Base-by-base conservation (phyloP, 2,329 filamentous ascomycete genomes). In the Fusarium beomiforme region DNA sequence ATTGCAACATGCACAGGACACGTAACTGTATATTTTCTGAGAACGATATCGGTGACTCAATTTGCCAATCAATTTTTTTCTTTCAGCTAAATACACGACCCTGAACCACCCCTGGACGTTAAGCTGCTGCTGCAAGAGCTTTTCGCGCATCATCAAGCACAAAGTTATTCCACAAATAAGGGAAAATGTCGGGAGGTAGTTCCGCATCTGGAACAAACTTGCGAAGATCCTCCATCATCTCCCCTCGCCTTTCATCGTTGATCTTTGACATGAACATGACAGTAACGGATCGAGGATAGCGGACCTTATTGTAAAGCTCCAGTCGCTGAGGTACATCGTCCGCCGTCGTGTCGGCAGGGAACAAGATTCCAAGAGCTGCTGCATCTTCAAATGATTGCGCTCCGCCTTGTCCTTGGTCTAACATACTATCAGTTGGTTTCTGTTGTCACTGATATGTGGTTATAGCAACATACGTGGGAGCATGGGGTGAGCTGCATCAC, bases 401-500 rank as follows among this genome's bases (percentile, higher is more conserved):
- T 10, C 57, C 66, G 4, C 66, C 66, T 26, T 69, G 66, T 8
- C 63, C 66, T n/a, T 63, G 57, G 17, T 67, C 66, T 69, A 24
- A 6, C 1, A 37, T 5, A 4, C 34, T 47, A 14, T 41, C 17
- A 37, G 36, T n/a, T 11, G 36, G 17, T 36, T 10, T 36, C n/a
- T n/a, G n/a, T 9, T 16, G 4, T 19, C 14, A 8, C 16, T 19
- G 6, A 36, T 9, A 37, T 10, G 17, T 2, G 19, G 34, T 9
- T 8, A 19, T 19, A 2, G 14, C 23, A 23, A 7, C 57, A 42
- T 39, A 67, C 66, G 63, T 16, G 63, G 66, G 41, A 67, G 63
- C 66, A 69, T 69, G 0, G 66, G 66, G 6, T 69, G 66, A 13
- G 66, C 66, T 29, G 66, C 66, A 4, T 69, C 66, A 2, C 66